Conservation (phyloP, 2,329 filamentous ascomycete genomes). For the Exophiala mesophila region DNA sequence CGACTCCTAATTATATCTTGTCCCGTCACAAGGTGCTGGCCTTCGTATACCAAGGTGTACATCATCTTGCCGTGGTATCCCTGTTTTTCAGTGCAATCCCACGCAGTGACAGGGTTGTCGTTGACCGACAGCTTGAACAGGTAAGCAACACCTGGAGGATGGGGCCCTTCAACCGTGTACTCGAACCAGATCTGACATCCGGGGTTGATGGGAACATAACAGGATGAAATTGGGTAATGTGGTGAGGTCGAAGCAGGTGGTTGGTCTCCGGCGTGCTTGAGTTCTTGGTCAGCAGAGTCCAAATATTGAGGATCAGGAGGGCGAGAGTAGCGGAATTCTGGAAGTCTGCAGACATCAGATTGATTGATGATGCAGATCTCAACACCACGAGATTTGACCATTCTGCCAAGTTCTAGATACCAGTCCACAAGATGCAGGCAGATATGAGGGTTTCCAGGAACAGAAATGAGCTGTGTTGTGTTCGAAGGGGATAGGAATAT, state of each 20-base stretch:
- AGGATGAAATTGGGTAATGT: constrained; percentile 15
- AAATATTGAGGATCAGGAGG: too few relatives aligned
- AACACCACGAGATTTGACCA: constrained; percentile 26
- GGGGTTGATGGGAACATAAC: constrained; percentile 24
- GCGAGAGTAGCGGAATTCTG: constrained; percentile 18
- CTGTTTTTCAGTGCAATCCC: constrained; percentile 25
- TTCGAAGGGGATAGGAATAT: too few relatives aligned
- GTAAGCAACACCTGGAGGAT: constrained; percentile 23
- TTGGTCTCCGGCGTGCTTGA: constrained; percentile 4
- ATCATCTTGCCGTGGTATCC: constrained; percentile 26
- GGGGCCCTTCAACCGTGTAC: constrained; percentile 26
- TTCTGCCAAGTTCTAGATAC: too few relatives aligned
- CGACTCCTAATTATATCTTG: constrained; percentile 13
- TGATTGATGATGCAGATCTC: constrained; percentile 25
- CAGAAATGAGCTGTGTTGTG: too few relatives aligned
- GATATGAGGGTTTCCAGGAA: too few relatives aligned
- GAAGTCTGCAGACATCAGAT: constrained; percentile 23
- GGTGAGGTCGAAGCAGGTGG: constrained; percentile 6
- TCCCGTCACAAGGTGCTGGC: constrained; percentile 10
- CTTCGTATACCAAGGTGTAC: constrained; percentile 20
- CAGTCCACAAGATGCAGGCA: too few relatives aligned
- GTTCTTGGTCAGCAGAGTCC: too few relatives aligned
- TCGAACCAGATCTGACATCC: constrained; percentile 28
- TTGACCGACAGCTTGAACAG: constrained; percentile 26
- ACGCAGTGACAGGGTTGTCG: constrained; percentile 16